Evolutionary conservation across 2,329 filamentous ascomycete genomes (phyloP).

Genomic region (Xylariaceae sp.): DNA sequence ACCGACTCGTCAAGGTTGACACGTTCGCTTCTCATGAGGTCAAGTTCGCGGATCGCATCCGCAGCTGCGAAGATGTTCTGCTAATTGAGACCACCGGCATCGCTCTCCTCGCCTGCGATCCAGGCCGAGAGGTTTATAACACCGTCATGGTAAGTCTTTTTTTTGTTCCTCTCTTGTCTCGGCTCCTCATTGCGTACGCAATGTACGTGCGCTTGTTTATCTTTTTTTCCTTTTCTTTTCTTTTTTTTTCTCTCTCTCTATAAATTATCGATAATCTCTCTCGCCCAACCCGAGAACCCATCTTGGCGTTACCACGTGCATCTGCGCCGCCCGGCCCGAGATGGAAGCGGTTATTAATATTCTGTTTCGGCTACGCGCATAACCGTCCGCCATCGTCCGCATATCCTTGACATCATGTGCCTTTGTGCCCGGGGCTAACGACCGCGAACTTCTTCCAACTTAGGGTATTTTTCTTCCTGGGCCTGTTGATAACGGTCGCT

Average conservation of each 20-base stretch:
- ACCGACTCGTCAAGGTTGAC: conserved; percentile 27
- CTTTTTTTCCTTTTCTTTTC: neutral
- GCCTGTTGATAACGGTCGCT: conserved; percentile 24
- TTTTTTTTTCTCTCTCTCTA: neutral
- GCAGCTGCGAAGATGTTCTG: conserved; percentile 38
- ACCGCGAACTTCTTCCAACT: neutral
- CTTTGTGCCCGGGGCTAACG: conserved; percentile 3
- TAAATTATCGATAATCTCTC: neutral
- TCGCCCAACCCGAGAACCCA: too few relatives aligned
- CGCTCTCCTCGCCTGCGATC: conserved; percentile 36
- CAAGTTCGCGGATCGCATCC: conserved; percentile 35
- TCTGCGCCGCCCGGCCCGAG: neutral
- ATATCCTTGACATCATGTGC: conserved; percentile 1
- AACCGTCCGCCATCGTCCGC: neutral
- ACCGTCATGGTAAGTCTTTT: conserved; percentile 35
- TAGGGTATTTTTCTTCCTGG: conserved; percentile 30
- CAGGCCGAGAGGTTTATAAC: conserved; percentile 37
- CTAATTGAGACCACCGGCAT: conserved; percentile 33
- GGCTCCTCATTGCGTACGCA: too few relatives aligned
- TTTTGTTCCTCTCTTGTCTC: neutral
- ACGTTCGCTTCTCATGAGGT: conserved; percentile 27
- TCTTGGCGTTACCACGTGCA: neutral
- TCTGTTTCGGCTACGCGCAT: conserved; percentile 9
- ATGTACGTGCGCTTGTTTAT: too few relatives aligned
- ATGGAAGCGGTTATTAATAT: neutral